These are phyloP conservation scores for Metschnikowia reukaufii DNA, from an alignment of 805 yeast species.

Conservation along the genomic window DNA sequence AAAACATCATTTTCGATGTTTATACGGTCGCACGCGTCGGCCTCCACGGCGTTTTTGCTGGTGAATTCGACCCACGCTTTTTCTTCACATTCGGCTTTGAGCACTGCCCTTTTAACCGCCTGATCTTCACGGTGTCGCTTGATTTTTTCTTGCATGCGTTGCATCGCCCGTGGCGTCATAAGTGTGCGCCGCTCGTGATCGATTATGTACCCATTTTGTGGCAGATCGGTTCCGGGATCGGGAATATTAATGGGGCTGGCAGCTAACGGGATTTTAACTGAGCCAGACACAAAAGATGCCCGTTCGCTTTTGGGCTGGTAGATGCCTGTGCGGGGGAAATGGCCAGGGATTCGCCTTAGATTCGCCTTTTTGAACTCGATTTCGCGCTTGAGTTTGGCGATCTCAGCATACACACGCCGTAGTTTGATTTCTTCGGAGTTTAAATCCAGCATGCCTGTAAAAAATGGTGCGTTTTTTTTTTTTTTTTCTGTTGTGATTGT, in stretches of 20 bases:
- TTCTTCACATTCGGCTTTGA: conserved; percentile 1
- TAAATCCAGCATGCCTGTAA: conserved; percentile 1
- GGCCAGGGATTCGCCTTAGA: background rate
- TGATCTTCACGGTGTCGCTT: conserved; percentile 1
- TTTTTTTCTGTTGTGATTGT: background rate
- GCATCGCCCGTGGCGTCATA: conserved; percentile 13
- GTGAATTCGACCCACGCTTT: conserved; percentile 1
- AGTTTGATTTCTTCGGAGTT: background rate
- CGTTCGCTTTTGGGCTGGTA: conserved; percentile 1
- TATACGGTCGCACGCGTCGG: conserved; percentile 48
- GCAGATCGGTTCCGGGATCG: background rate
- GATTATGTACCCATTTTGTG: conserved; percentile 5
- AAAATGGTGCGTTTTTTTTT: background rate
- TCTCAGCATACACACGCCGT: conserved; percentile 6
- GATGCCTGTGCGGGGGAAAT: background rate
- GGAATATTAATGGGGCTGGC: background rate
- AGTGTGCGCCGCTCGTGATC: conserved; percentile 10
- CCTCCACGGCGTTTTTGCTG: conserved; percentile 31
- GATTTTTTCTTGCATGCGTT: background rate
- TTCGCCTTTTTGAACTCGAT: conserved; percentile 6
- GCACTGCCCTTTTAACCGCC: background rate
- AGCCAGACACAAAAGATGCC: background rate
- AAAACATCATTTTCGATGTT: conserved; percentile 42
- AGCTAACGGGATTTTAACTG: background rate
- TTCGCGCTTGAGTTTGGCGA: conserved; percentile 10